Conservation (phyloP, 495 filamentous ascomycete genomes). For the Astrocystis sublimbata region DNA sequence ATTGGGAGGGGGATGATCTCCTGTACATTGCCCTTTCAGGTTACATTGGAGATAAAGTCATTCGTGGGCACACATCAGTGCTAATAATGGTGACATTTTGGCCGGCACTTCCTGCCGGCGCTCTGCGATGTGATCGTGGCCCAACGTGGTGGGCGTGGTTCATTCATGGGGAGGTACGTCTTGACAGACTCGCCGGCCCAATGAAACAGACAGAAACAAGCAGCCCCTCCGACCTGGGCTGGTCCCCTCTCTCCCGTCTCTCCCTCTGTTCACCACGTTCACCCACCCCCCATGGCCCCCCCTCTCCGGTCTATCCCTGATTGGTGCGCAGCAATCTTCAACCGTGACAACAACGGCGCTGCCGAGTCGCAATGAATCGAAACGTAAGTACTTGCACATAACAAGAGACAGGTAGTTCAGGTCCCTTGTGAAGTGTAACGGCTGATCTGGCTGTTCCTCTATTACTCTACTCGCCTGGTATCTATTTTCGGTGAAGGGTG, state of each 20-base stretch:
- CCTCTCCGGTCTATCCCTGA: background rate
- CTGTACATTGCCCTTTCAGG: no score
- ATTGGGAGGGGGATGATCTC: background rate
- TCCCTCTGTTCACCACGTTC: background rate
- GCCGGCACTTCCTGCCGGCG: background rate
- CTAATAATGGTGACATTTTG: background rate
- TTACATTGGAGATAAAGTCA: no score
- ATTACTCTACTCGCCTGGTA: background rate
- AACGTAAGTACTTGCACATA: background rate
- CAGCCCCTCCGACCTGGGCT: no score
- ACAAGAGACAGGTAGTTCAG: background rate
- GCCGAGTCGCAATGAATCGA: background rate
- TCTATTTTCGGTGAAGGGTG: no score
- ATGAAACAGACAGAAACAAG: no score
- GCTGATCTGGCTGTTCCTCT: background rate
- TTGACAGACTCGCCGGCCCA: background rate
- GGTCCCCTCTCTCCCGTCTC: background rate
- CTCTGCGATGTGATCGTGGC: slow-evolving; percentile 1
- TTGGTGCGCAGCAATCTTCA: slow-evolving; percentile 8
- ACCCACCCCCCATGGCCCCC: no score
- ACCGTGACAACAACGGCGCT: background rate
- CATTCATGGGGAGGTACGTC: background rate
- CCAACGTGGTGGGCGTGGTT: slow-evolving; percentile 16
- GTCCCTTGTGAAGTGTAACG: background rate
- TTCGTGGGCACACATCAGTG: no score